These are phyloP conservation scores for Nemania sp. DNA, from an alignment of 2,329 filamentous ascomycete species.

Conservation along the genomic window DNA sequence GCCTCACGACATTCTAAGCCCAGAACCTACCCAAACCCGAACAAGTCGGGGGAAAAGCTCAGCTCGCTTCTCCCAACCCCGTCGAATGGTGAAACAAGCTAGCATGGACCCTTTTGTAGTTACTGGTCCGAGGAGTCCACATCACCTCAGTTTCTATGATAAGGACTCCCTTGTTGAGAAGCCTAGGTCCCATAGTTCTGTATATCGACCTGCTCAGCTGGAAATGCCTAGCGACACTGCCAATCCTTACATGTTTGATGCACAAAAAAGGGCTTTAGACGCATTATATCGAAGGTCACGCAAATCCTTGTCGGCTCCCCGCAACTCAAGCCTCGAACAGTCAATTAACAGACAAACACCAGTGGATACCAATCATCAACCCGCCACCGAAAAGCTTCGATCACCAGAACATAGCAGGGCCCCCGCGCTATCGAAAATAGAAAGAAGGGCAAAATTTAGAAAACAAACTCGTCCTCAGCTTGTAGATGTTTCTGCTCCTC, in stretches of 20 bases:
- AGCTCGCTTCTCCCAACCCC: conserved; percentile 37
- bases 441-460: conserved; percentile 38
- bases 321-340: conserved; percentile 44
- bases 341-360: conserved; percentile 38
- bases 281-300: conserved; percentile 53
- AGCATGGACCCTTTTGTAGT: conserved; percentile 42
- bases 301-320: conserved; percentile 33
- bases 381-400: not conserved
- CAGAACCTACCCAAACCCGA: not conserved
- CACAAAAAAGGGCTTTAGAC: conserved; percentile 60
- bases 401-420: conserved; percentile 3
- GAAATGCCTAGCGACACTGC: conserved; percentile 51
- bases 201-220: conserved; percentile 57
- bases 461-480: conserved; percentile 51
- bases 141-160: conserved; percentile 1
- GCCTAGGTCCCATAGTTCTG: conserved; percentile 24
- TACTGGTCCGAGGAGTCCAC: conserved; percentile 18
- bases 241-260: conserved; percentile 49
- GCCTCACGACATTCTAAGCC: not conserved
- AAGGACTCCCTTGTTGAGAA: conserved; percentile 11
- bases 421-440: not conserved
- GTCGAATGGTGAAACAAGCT: conserved; percentile 37
- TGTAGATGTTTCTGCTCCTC: conserved; percentile 56
- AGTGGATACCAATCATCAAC: conserved; percentile 23
- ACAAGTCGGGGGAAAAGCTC: conserved; percentile 16